Evolutionary conservation across 352 stramenopile genomes (phyloP).

Genomic region (Pythium dissotocum): DNA sequence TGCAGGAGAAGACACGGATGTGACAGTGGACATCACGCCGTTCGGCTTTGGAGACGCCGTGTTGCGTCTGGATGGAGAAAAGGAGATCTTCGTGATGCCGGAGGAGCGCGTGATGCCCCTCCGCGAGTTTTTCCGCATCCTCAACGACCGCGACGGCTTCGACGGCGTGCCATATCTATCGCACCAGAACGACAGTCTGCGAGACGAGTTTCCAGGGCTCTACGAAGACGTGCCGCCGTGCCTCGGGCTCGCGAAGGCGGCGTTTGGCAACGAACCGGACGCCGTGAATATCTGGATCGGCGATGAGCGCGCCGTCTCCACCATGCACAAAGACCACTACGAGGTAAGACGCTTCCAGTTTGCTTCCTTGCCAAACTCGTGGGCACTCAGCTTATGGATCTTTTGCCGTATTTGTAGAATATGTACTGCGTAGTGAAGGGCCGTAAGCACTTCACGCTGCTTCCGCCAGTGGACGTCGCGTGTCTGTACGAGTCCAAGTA

Average conservation of each 20-base stretch:
- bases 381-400: too few relatives aligned
- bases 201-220: slow-evolving; percentile 65
- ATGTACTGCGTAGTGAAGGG: slow-evolving; percentile 97
- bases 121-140: slow-evolving; percentile 46
- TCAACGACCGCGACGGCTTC: slow-evolving; percentile 52
- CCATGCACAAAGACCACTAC: slow-evolving; percentile 98
- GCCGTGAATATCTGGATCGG: slow-evolving; percentile 98
- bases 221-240: slow-evolving; percentile 66
- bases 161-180: slow-evolving; percentile 85
- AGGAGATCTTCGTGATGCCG: slow-evolving; percentile 67
- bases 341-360: slow-evolving; percentile 86
- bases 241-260: slow-evolving; percentile 55
- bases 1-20: slow-evolving; percentile 34
- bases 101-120: slow-evolving; percentile 80
- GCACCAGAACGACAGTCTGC: slow-evolving; percentile 83
- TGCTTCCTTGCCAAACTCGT: too few relatives aligned
- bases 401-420: slow-evolving; percentile 62
- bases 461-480: slow-evolving; percentile 85
- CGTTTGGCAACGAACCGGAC: slow-evolving; percentile 81
- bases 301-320: slow-evolving; percentile 93
- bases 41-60: slow-evolving; percentile 75
- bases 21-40: slow-evolving; percentile 81
- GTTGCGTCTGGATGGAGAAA: slow-evolving; percentile 35
- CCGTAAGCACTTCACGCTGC: slow-evolving; percentile 94
- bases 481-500: slow-evolving; percentile 90